These are phyloP conservation scores for Xylaria cubensis DNA, from an alignment of 495 filamentous ascomycete species.

Conservation along the genomic window DNA sequence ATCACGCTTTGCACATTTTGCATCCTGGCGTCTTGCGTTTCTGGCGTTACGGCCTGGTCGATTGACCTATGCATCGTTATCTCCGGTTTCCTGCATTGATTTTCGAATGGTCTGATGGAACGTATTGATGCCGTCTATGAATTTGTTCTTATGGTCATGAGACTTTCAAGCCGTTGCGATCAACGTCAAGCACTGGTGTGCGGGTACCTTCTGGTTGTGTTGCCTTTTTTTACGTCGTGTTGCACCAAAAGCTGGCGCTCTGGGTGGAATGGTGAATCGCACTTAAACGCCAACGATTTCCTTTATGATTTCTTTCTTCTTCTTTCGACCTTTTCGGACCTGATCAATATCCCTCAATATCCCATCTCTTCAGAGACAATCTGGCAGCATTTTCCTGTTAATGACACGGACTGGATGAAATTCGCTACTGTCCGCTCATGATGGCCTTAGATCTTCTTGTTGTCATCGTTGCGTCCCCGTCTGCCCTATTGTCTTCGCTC, in stretches of 20 bases:
- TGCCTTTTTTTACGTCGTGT: slow-evolving; percentile 26
- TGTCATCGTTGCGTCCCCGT: slow-evolving; percentile 10
- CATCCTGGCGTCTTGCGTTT: slow-evolving; percentile 45
- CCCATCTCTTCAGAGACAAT: slow-evolving; percentile 19
- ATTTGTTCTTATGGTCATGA: slow-evolving; percentile 29
- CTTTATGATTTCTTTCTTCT: slow-evolving; percentile 25
- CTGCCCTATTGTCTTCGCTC: slow-evolving; percentile 15
- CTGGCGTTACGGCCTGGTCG: slow-evolving; percentile 44
- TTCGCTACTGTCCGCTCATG: not conserved
- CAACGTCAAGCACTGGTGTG: slow-evolving; percentile 19
- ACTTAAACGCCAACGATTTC: slow-evolving; percentile 24
- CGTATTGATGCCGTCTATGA: slow-evolving; percentile 31
- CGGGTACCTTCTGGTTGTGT: slow-evolving; percentile 24
- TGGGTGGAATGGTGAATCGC: slow-evolving; percentile 26
- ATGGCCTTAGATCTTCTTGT: slow-evolving; percentile 19
- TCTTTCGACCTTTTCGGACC: slow-evolving; percentile 17
- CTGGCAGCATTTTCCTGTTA: slow-evolving; percentile 24
- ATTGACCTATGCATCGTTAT: slow-evolving; percentile 37
- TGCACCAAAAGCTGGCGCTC: slow-evolving; percentile 31
- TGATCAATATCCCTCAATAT: slow-evolving; percentile 18
- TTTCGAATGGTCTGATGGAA: slow-evolving; percentile 30
- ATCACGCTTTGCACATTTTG: slow-evolving; percentile 29
- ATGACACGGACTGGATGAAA: slow-evolving; percentile 1
- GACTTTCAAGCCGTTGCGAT: slow-evolving; percentile 18
- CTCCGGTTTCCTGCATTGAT: slow-evolving; percentile 38